phyloP scores from a whole-genome alignment of 306 rosid genomes.

The Cucurbita moschata region DNA sequence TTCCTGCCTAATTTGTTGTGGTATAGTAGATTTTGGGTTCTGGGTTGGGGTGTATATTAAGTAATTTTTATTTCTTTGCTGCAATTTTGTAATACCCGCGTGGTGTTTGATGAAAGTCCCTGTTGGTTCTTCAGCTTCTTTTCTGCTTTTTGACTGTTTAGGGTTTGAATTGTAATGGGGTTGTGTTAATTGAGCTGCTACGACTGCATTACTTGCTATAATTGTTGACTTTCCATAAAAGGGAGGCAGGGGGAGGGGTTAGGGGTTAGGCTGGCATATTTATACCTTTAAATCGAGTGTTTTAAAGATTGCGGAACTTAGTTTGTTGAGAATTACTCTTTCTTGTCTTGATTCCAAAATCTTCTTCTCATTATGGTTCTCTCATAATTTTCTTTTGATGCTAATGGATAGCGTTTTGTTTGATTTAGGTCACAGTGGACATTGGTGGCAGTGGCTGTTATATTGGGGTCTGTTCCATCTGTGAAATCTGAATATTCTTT shows the following conservation, averaged over 20 bases:
- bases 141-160: neutral
- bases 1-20: neutral
- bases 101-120: neutral
- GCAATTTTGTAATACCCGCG: neutral
- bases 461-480: neutral
- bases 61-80: neutral
- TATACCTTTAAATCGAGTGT: neutral
- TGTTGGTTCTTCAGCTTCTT: neutral
- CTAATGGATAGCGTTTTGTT: slow-evolving; percentile 8
- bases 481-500: neutral
- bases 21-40: neutral
- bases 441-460: slow-evolving; percentile 17
- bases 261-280: too few species aligned
- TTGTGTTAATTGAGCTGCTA: neutral
- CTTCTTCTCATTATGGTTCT: neutral
- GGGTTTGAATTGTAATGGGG: slow-evolving; percentile 3
- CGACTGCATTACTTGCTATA: neutral
- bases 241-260: neutral
- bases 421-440: slow-evolving; percentile 34
- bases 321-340: neutral
- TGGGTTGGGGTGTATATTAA: neutral
- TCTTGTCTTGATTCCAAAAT: neutral
- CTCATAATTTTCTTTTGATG: neutral
- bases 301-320: neutral
- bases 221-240: neutral